Evolutionary conservation across 768 basidiomycete genomes (phyloP), one percentile per base, ranked within the genome.

Genomic region (Calocera cornea): DNA sequence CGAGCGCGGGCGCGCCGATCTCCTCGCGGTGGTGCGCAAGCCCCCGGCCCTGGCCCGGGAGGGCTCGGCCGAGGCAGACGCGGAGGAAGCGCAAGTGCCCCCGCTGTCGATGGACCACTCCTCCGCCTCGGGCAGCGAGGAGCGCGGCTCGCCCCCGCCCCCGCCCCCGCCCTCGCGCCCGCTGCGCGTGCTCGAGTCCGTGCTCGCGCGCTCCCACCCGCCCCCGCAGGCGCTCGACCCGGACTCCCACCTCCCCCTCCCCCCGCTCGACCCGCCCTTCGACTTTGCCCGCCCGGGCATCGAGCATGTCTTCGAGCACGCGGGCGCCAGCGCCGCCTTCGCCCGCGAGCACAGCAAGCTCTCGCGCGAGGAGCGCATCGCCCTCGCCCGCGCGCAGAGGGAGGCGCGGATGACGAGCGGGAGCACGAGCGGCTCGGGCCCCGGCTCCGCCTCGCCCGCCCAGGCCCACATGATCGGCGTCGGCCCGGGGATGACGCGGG

Each of bases 261-360:
- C 44, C 5, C 8, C 54, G 14, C 54, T 60, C 7, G 31, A 29
- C 14, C 2, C 11, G 16, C 44, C 44, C 8, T 60, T 60, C 31
- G 54, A 60, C 54, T 60, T 60, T 22, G 8, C 54, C 69, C 87
- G 1, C 81, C 83, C 80, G 0, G 90, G 89, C 16, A 82, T 85
- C 64, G 90, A 92, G 72, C 89, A 90, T 73, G 89, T 93, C n/a
- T 93, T 86, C 70, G 90, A 92, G 73, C 88, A 89, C 2, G 77
- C 83, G 2, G 71, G 72, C 0, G 72, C 71, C 36, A 34, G 29
- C 17, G 36, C 22, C 3, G 19, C 66, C 14, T 87, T 83, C 70
- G 72, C 75, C 41, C 79, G 89, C 47, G 85, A 86, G 72, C 81
- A 84, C 69, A 84, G 87, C 19, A 88, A 81, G 76, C 72, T 92